A percentile compares a stretch with the other conserved stretches of the same genome.
These are phyloP conservation scores for Verticillium longisporum DNA, from an alignment of 2,329 filamentous ascomycete genomes.

Conservation along the genomic window DNA sequence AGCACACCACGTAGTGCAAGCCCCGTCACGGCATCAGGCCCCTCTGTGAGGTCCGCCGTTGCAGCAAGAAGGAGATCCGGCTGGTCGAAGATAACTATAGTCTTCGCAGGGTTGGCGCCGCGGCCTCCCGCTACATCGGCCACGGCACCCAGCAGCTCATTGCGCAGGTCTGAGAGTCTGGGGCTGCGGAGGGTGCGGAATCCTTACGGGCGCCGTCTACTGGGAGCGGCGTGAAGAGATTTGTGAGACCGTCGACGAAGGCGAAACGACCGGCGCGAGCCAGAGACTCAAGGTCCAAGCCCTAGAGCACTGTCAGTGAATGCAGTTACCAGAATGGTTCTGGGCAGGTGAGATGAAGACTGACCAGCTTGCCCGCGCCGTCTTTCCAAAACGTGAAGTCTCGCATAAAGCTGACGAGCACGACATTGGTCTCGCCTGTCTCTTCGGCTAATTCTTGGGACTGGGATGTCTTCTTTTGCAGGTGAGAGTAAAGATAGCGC, in stretches of 20 bases:
- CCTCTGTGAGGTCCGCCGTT: slow-evolving; percentile 21
- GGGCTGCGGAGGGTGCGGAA: slow-evolving; percentile 20
- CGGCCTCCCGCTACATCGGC: slow-evolving; percentile 32
- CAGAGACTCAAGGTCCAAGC: slow-evolving; percentile 62
- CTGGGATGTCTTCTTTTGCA: slow-evolving; percentile 15
- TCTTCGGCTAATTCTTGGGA: slow-evolving; percentile 3
- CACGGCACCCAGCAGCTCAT: slow-evolving; percentile 31
- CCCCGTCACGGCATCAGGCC: slow-evolving; percentile 29
- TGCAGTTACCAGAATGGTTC: not conserved
- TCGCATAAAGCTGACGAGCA: slow-evolving; percentile 78
- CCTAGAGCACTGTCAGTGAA: slow-evolving; percentile 30
- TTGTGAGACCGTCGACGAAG: slow-evolving; percentile 69
- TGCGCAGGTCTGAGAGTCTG: slow-evolving; percentile 27
- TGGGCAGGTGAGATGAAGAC: slow-evolving; percentile 14
- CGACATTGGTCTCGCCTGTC: slow-evolving; percentile 37
- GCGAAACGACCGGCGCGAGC: slow-evolving; percentile 52
- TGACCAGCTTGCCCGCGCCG: slow-evolving; percentile 60
- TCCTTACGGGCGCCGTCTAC: slow-evolving; percentile 4
- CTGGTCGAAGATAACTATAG: slow-evolving; percentile 60
- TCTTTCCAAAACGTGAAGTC: slow-evolving; percentile 74
- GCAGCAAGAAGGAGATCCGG: slow-evolving; percentile 59
- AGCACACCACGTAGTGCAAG: slow-evolving; percentile 47
- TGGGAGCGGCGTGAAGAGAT: slow-evolving; percentile 34
- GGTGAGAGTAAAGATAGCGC: slow-evolving; percentile 43
- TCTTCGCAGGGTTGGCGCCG: slow-evolving; percentile 31